A percentile compares a stretch with the other conserved stretches of the same genome.
phyloP scores from a whole-genome alignment of 768 basidiomycete genomes.

The Amanita subjunquillea region DNA sequence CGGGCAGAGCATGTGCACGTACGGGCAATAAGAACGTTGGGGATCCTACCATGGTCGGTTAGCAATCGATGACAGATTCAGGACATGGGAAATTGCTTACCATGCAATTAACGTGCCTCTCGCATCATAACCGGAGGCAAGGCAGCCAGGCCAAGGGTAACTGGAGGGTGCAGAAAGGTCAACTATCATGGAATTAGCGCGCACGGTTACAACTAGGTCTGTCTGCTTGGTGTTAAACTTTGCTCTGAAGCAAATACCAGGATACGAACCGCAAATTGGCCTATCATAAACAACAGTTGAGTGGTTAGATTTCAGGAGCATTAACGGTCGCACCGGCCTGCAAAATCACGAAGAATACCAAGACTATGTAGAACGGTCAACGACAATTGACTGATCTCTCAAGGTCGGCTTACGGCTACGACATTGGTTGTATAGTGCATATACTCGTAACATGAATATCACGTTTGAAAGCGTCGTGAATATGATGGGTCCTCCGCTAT shows the following conservation, averaged over 20 bases:
- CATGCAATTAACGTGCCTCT: background rate
- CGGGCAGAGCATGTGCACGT: background rate
- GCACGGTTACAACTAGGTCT: background rate
- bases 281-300: background rate
- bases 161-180: background rate
- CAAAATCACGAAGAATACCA: background rate
- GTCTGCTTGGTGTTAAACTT: background rate
- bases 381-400: no score
- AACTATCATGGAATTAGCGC: background rate
- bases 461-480: background rate
- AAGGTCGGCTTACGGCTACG: background rate
- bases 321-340: background rate
- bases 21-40: background rate
- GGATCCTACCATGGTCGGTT: background rate
- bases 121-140: background rate
- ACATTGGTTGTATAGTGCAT: background rate
- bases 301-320: no score
- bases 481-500: background rate
- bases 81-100: background rate
- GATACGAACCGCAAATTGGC: background rate
- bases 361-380: background rate
- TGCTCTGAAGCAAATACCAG: background rate
- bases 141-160: background rate
- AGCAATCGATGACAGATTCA: background rate
- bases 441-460: background rate